phyloP scores from a whole-genome alignment of 2,329 filamentous ascomycete genomes.

The Ilyonectria robusta region DNA sequence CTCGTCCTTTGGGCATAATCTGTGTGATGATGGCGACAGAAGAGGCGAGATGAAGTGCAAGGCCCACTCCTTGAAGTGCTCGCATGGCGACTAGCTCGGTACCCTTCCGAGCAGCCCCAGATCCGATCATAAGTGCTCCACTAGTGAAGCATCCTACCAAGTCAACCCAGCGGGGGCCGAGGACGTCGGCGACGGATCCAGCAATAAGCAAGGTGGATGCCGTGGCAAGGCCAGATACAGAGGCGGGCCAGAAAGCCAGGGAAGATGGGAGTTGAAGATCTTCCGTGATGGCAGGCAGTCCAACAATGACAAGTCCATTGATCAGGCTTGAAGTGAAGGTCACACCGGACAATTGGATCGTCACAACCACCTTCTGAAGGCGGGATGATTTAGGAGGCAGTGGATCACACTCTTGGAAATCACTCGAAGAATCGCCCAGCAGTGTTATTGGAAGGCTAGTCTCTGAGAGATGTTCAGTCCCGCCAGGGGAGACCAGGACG shows the following conservation, averaged over 20 bases:
- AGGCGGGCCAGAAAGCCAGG: slow-evolving; percentile 58
- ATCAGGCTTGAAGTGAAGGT: slow-evolving; percentile 44
- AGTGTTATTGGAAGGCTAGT: slow-evolving; percentile 16
- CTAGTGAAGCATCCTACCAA: slow-evolving; percentile 52
- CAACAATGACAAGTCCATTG: slow-evolving; percentile 54
- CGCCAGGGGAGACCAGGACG: slow-evolving; percentile 13
- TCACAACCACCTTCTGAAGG: slow-evolving; percentile 39
- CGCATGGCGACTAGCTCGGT: slow-evolving; percentile 55
- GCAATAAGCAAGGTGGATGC: slow-evolving; percentile 56
- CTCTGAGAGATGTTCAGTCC: slow-evolving; percentile 14
- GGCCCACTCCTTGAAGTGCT: slow-evolving; percentile 57
- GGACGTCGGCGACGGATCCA: slow-evolving; percentile 55
- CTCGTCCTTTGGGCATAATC: slow-evolving; percentile 49
- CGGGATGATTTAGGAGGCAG: slow-evolving; percentile 21
- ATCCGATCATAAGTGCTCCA: slow-evolving; percentile 50
- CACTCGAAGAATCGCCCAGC: slow-evolving; percentile 4
- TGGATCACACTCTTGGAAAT: not conserved
- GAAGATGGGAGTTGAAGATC: slow-evolving; percentile 52
- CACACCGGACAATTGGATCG: slow-evolving; percentile 43
- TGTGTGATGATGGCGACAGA: slow-evolving; percentile 54
- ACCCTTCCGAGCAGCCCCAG: slow-evolving; percentile 49
- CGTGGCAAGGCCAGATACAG: slow-evolving; percentile 53
- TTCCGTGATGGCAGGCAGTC: slow-evolving; percentile 57
- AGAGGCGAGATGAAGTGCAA: slow-evolving; percentile 54
- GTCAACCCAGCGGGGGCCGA: slow-evolving; percentile 52